phyloP scores from a whole-genome alignment of 768 basidiomycete genomes.

The Tricholoma sp. region DNA sequence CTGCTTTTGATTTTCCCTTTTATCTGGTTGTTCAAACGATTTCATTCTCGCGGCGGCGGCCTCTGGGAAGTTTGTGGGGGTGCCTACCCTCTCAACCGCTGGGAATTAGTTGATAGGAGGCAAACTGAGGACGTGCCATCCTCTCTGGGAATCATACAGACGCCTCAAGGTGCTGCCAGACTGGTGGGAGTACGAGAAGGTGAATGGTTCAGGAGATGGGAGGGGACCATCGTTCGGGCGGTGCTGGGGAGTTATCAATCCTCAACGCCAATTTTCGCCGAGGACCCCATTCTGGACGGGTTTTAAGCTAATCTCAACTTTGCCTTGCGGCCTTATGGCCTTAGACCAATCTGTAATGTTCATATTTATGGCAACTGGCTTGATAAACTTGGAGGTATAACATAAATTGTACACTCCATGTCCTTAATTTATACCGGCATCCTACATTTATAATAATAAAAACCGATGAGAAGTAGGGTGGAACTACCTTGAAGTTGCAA shows the following conservation, averaged over 20 bases:
- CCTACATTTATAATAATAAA: background rate
- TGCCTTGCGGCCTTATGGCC: no score
- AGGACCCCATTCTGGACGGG: background rate
- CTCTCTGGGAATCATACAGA: conserved; percentile 23
- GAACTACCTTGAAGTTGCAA: background rate
- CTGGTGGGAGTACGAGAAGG: conserved; percentile 63
- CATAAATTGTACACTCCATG: background rate
- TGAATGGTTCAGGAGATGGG: conserved; percentile 79
- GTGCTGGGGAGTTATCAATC: conserved; percentile 45
- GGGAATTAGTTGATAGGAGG: conserved; percentile 21
- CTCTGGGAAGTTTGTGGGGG: conserved; percentile 73
- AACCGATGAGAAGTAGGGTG: background rate
- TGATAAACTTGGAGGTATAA: background rate
- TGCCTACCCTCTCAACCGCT: conserved; percentile 66
- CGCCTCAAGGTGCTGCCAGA: conserved; percentile 31
- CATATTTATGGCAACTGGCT: background rate
- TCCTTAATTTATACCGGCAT: background rate
- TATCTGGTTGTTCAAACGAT: conserved; percentile 75
- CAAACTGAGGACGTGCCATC: conserved; percentile 3
- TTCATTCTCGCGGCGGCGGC: conserved; percentile 63
- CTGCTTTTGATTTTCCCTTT: conserved; percentile 72
- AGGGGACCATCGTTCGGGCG: conserved; percentile 56
- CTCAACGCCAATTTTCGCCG: conserved; percentile 24
- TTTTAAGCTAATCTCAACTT: background rate
- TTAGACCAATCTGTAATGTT: background rate